Conservation (phyloP, 2,329 filamentous ascomycete genomes). For the Clarireedia paspali region DNA sequence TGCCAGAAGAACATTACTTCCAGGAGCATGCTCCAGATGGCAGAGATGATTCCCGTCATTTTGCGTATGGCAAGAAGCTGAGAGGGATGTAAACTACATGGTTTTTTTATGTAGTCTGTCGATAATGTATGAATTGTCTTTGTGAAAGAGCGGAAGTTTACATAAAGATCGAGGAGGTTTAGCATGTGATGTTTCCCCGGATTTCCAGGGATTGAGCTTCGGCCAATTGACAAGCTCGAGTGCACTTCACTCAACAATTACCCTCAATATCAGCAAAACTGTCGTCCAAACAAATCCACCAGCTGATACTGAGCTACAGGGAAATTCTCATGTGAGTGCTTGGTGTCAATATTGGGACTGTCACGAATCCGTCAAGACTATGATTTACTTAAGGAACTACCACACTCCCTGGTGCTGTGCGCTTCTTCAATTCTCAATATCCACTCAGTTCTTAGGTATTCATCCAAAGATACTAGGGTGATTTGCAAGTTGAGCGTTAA, state of each 20-base stretch:
- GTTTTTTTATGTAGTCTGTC: not conserved
- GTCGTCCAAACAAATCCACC: not conserved
- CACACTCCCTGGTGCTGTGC: no score
- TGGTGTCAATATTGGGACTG: no score
- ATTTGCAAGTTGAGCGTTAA: no score
- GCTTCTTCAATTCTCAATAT: no score
- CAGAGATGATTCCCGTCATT: conserved; percentile 27
- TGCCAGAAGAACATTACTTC: conserved; percentile 58
- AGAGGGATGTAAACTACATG: not conserved
- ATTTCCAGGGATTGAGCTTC: conserved; percentile 7
- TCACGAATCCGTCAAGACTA: no score
- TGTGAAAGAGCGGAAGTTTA: not conserved
- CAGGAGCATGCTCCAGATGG: conserved; percentile 49
- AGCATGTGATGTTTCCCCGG: conserved; percentile 8
- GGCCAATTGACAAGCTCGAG: not conserved
- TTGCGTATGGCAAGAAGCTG: not conserved
- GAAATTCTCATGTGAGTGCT: not conserved
- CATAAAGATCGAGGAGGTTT: not conserved
- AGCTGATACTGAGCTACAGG: not conserved
- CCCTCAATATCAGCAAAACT: no score
- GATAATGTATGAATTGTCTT: not conserved
- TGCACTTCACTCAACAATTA: not conserved
- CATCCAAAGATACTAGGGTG: no score
- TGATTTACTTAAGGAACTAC: no score
- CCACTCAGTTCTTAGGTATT: no score